Conservation (phyloP, 2,329 filamentous ascomycete genomes). For the Podosphaera fusca region DNA sequence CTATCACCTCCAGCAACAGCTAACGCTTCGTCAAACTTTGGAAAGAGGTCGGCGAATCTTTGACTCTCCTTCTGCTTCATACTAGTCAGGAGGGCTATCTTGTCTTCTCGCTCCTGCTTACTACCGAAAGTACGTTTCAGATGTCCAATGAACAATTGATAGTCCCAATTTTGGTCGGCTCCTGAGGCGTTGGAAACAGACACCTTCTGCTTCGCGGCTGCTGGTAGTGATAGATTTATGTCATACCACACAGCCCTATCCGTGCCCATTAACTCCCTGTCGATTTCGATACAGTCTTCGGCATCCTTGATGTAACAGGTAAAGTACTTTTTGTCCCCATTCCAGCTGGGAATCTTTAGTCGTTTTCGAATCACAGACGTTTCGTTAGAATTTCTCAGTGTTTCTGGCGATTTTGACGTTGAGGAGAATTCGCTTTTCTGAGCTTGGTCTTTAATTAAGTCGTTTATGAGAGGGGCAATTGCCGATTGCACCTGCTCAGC, state of each 20-base stretch:
- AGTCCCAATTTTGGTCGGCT: background rate
- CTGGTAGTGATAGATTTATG: background rate
- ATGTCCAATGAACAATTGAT: background rate
- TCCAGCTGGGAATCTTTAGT: background rate
- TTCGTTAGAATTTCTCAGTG: too few relatives aligned
- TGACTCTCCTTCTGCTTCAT: background rate
- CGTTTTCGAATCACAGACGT: background rate
- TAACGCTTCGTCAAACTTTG: background rate
- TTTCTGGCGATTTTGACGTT: too few relatives aligned
- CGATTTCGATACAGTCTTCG: background rate
- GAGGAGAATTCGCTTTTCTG: too few relatives aligned
- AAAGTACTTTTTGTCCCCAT: background rate
- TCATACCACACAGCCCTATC: background rate
- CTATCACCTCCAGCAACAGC: background rate
- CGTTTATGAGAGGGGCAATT: too few relatives aligned
- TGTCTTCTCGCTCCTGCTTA: background rate
- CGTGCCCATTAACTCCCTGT: background rate
- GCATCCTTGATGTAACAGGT: background rate
- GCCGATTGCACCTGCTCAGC: too few relatives aligned
- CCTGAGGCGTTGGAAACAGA: background rate
- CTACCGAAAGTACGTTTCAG: background rate
- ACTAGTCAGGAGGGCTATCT: too few relatives aligned
- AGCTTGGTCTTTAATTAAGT: too few relatives aligned
- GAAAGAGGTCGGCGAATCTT: background rate
- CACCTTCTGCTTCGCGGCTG: background rate